Evolutionary conservation across 2,329 filamentous ascomycete genomes (phyloP), one percentile per base, ranked within the genome.

Genomic region (Alternaria infectoria): DNA sequence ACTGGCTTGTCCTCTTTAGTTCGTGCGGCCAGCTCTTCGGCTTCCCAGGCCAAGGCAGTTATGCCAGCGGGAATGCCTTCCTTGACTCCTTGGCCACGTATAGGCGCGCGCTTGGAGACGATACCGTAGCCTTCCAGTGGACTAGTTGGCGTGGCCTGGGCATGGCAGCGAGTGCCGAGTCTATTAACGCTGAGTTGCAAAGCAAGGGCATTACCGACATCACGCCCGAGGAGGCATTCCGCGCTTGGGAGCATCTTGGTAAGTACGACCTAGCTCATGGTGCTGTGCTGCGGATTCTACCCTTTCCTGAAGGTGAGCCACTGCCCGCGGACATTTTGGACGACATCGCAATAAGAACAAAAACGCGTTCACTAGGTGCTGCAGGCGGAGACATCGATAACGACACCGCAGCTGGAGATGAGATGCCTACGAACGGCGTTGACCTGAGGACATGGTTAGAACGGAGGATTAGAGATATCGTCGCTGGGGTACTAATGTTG

Each of bases 131-230:
- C 0, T 76, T 85, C 56, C 79, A 82, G 57, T 84, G 79, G 79
- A 83, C 81, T 3, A 72, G 70, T 2, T 84, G 83, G 83, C 73
- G 76, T 0, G 79, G 77, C 0, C 61, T 83, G 26, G 82, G 82
- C 3, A 76, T 84, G 73, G 80, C 76, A 68, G 43, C 40, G n/a
- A 45, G 70, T 49, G 76, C 78, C 0, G 79, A 80, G 12, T 81
- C 81, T 63, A 69, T 84, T 19, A 72, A 72, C n/a, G 74, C 77
- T 0, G 83, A 84, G 65, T 68, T 84, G 6, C 69, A 77, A 17
- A 74, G 67, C 58, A 82, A 80, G 62, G 82, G 82, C 5, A 81
- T 85, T 54, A 82, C 81, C 1, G 79, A 80, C 50, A 76, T 85
- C 49, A 80, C 75, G 0, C 64, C 69, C 10, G 75, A 82, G 2